These are phyloP conservation scores for Sisymbrium altissimum DNA, from an alignment of 345 rosid genomes.

Conservation along the genomic window DNA sequence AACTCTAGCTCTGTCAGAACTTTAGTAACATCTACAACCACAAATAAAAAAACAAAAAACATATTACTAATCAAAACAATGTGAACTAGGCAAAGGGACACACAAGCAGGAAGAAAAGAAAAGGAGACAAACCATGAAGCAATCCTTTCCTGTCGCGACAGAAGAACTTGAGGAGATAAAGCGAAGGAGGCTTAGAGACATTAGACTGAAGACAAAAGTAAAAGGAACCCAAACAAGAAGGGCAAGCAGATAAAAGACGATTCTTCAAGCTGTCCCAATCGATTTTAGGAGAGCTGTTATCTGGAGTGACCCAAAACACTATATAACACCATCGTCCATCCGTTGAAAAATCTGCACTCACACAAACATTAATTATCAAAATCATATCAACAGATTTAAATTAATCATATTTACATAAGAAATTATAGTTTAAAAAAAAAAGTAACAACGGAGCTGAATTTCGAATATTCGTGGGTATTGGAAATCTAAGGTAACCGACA, in stretches of 20 bases:
- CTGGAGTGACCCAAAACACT: slow-evolving; percentile 61
- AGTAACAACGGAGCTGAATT: too few species aligned
- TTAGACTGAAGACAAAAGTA: slow-evolving; percentile 37
- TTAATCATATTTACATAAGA: neutral
- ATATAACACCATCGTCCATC: slow-evolving; percentile 83
- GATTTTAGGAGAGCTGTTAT: slow-evolving; percentile 25
- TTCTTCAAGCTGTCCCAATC: slow-evolving; percentile 68
- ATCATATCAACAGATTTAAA: neutral
- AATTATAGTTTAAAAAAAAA: neutral
- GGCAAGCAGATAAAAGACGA: slow-evolving; percentile 55
- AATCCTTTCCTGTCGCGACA: slow-evolving; percentile 60
- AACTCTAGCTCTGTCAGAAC: slow-evolving; percentile 56
- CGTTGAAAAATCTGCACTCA: slow-evolving; percentile 59
- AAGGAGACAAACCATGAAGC: slow-evolving; percentile 47
- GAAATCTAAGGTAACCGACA: slow-evolving; percentile 21
- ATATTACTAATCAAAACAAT: neutral
- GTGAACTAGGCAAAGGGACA: neutral
- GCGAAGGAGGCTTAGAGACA: slow-evolving; percentile 39
- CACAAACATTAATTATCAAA: neutral
- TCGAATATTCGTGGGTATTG: slow-evolving; percentile 11
- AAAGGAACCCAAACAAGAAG: slow-evolving; percentile 44
- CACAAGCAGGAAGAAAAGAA: neutral
- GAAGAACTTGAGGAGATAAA: slow-evolving; percentile 59
- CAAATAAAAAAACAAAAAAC: neutral
- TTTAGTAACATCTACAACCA: slow-evolving; percentile 52